These are phyloP conservation scores for Glycine latifolia DNA, from an alignment of 306 rosid species.

Conservation along the genomic window DNA sequence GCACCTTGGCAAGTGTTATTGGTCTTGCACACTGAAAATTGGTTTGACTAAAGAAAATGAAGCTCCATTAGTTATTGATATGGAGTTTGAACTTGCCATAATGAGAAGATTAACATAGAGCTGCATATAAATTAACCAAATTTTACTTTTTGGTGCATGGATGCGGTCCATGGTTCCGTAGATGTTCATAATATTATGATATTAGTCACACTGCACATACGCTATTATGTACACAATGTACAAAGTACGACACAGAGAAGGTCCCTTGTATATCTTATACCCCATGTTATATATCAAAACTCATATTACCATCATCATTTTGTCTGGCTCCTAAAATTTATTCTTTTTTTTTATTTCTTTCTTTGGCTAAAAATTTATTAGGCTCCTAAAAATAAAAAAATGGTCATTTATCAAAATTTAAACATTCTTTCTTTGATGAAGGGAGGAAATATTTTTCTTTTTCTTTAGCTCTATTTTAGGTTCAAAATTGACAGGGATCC, in stretches of 20 bases:
- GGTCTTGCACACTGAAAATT: neutral
- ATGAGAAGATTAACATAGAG: constrained; percentile 24
- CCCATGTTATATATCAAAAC: constrained; percentile 6
- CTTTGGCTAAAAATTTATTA: no score
- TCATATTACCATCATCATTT: constrained; percentile 19
- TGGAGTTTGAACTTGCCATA: constrained; percentile 2
- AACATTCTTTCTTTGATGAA: neutral
- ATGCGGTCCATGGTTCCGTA: neutral
- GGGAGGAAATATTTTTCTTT: neutral
- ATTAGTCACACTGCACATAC: constrained; percentile 36
- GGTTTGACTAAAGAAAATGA: no score
- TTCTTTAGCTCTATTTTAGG: neutral
- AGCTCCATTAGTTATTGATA: neutral
- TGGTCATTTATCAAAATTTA: no score
- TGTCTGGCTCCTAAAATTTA: neutral
- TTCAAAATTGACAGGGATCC: no score
- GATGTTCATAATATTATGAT: constrained; percentile 21
- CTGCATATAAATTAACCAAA: constrained; percentile 18
- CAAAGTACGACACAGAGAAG: constrained; percentile 20
- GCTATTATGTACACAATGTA: constrained; percentile 4
- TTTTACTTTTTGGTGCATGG: neutral
- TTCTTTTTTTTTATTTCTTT: no score
- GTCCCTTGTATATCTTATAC: neutral
- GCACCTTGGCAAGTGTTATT: constrained; percentile 1
- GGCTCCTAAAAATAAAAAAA: no score